These are phyloP conservation scores for Eutrema heterophyllum DNA, from an alignment of 345 rosid species.

Conservation along the genomic window DNA sequence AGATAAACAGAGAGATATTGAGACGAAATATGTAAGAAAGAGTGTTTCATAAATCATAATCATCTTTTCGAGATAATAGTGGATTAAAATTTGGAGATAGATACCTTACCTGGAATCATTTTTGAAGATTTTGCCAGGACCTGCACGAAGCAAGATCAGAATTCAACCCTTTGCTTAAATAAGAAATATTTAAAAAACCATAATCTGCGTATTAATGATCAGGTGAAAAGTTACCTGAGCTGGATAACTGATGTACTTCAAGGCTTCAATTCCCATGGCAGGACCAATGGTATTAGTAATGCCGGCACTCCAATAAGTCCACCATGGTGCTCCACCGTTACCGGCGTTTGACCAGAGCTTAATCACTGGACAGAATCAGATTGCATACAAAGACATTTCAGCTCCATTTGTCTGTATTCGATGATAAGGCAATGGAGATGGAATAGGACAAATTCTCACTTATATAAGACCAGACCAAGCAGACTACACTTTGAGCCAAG, in stretches of 20 bases:
- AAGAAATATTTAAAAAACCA: neutral
- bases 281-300: slow-evolving; percentile 94
- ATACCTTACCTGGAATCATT: slow-evolving; percentile 83
- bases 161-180: neutral
- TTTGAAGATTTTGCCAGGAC: slow-evolving; percentile 93
- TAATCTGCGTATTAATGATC: neutral
- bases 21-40: neutral
- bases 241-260: slow-evolving; percentile 91
- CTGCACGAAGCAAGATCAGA: slow-evolving; percentile 39
- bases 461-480: slow-evolving; percentile 85
- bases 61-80: neutral
- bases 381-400: neutral
- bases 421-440: neutral
- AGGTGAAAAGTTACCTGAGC: slow-evolving; percentile 55
- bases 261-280: slow-evolving; percentile 90
- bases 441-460: slow-evolving; percentile 43
- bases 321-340: slow-evolving; percentile 81
- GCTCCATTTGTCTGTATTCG: neutral
- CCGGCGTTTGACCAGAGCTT: slow-evolving; percentile 76
- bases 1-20: neutral
- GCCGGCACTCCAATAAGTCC: slow-evolving; percentile 94
- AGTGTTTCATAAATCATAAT: neutral
- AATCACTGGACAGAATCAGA: slow-evolving; percentile 47
- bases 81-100: neutral
- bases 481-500: slow-evolving; percentile 85